Base-by-base conservation (phyloP, 768 basidiomycete species). In the Leccinum obscurum region DNA sequence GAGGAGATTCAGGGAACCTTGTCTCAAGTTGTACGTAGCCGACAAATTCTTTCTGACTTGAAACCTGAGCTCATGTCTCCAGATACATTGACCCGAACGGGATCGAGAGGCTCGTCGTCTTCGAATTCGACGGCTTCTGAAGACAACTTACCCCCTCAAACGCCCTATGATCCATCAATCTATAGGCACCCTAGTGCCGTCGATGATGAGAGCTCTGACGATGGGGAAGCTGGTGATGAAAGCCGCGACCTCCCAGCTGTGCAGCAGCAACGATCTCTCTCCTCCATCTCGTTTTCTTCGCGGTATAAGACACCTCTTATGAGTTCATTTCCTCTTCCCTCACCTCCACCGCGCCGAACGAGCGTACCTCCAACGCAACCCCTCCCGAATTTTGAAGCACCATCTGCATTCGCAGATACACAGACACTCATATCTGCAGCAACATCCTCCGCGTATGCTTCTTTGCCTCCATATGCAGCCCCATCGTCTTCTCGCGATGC, bases 281-380 rank as follows among this genome's bases (percentile, higher is more conserved):
- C 92, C n/a, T 89, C 92, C 17, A 20, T 62, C 17, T 70, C 69
- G 34, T 70, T 87, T 52, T 92, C 92, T 2, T 87, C 89, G 2
- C 83, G 86, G 52, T 93, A 93, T 70, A 90, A 87, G 56, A 93
- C 92, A 32, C 92, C 92, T 7, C 79, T 87, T 68, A 81, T 83
- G 14, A 81, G 84, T 41, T 87, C 89, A 15, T 72, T 84, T 11
- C 78, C 83, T 17, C 77, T 86, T 68, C 84, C 87, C 4, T 80
- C 85, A 6, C 81, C 85, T 26, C 81, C 82, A 46, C 61, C 76
- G 17, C 77, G 75, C 2, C 78, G 77, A 24, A 58, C 53, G 34
- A 72, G 74, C 51, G 72, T 89, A 17, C 89, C 90, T 6, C 75
- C 81, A 14, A 80, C 78, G n/a, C 92, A 93, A 70, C 92, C 91